Percentiles rank a stretch among this genome's conserved stretches.
Evolutionary conservation across 1,139 yeast genomes (phyloP).

Genomic region (Geotrichum reessii): DNA sequence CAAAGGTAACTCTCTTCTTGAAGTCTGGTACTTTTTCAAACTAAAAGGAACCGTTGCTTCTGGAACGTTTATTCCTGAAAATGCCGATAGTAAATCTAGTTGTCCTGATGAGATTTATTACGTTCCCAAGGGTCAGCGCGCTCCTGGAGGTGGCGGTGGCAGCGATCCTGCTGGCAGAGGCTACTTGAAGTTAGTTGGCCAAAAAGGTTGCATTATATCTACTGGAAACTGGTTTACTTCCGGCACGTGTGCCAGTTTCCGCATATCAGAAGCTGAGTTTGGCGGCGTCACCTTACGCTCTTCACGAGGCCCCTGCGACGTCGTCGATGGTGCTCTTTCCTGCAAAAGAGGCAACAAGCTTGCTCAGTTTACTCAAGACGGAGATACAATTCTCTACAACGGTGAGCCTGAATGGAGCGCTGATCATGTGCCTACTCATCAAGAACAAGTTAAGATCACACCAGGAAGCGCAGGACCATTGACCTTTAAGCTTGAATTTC

Average conservation of each 20-base stretch:
- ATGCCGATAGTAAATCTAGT: conserved; percentile 48
- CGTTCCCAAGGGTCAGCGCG: conserved; percentile 56
- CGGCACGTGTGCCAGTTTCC: conserved; percentile 83
- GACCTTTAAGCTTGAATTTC: conserved; percentile 42
- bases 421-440: conserved; percentile 44
- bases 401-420: conserved; percentile 65
- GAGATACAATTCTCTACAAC: conserved; percentile 49
- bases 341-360: conserved; percentile 28
- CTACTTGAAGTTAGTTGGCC: conserved; percentile 48
- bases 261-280: conserved; percentile 49
- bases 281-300: conserved; percentile 68
- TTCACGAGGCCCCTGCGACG: conserved; percentile 68
- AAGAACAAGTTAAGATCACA: conserved; percentile 49
- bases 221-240: conserved; percentile 78
- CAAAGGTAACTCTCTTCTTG: conserved; percentile 61
- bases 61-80: conserved; percentile 63
- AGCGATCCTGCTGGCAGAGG: conserved; percentile 35
- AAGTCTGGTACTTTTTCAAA: conserved; percentile 86
- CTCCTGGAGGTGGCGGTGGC: conserved; percentile 33
- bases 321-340: conserved; percentile 40
- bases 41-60: conserved; percentile 66
- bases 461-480: conserved; percentile 45
- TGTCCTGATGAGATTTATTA: conserved; percentile 68
- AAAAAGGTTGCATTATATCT: conserved; percentile 72
- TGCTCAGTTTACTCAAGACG: conserved; percentile 33